phyloP scores from a whole-genome alignment of 1,284 basidiomycete species.

The Melampsora abietis-canadensis region DNA sequence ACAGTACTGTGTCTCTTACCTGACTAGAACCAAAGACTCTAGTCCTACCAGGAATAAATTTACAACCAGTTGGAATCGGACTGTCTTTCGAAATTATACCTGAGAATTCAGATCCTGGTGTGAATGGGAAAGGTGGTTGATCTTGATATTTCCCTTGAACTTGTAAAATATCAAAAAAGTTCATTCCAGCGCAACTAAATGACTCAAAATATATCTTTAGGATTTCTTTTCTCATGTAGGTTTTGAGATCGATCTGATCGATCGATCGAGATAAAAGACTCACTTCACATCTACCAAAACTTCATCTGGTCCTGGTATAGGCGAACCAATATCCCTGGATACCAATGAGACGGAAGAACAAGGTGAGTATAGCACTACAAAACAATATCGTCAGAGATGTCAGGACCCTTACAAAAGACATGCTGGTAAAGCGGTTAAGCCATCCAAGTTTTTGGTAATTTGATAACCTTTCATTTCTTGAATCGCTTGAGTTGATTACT shows the following conservation, averaged over 20 bases:
- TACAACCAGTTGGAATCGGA: conserved; percentile 76
- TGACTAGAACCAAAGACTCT: conserved; percentile 82
- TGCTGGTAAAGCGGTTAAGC: conserved; percentile 7
- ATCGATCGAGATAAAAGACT: background rate
- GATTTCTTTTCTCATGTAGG: too few relatives aligned
- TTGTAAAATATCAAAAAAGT: conserved; percentile 51
- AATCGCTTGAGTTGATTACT: too few relatives aligned
- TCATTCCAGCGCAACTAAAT: conserved; percentile 62
- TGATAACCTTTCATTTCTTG: conserved; percentile 14
- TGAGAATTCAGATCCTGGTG: conserved; percentile 64
- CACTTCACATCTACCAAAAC: conserved; percentile 33
- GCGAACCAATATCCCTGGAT: conserved; percentile 1
- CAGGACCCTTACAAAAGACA: conserved; percentile 26
- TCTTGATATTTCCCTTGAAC: conserved; percentile 50
- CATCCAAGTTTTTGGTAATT: conserved; percentile 31
- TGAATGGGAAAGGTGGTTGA: conserved; percentile 51
- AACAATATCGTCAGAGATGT: background rate
- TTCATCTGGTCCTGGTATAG: conserved; percentile 17
- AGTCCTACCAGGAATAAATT: conserved; percentile 73
- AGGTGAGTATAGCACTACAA: too few relatives aligned
- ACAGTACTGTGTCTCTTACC: conserved; percentile 55
- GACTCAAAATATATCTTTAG: background rate
- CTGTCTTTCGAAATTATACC: conserved; percentile 71
- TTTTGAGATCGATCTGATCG: background rate
- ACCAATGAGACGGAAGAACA: background rate